Percentiles rank a stretch among this genome's conserved stretches.
Conservation (phyloP, 1,284 basidiomycete species). For the Abortiporus biennis region DNA sequence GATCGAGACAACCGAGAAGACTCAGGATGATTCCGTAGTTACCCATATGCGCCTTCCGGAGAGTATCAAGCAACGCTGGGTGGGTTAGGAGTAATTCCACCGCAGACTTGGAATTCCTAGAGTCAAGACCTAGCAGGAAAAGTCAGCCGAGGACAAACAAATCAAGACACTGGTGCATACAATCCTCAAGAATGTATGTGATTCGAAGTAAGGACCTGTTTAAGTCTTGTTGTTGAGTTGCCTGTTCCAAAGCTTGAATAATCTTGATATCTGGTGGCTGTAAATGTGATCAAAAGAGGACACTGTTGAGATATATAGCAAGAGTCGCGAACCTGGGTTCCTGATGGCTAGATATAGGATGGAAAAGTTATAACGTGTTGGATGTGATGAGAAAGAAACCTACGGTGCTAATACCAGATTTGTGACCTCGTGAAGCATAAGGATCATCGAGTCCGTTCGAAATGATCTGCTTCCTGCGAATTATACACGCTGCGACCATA, state of each 20-base stretch:
- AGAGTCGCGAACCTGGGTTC: not conserved
- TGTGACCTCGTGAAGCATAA: constrained; percentile 34
- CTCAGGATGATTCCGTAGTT: constrained; percentile 89
- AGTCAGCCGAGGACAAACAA: constrained; percentile 4
- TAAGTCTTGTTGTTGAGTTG: constrained; percentile 78
- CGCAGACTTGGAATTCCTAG: constrained; percentile 62
- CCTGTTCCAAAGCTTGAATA: constrained; percentile 64
- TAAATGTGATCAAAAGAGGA: too few relatives aligned
- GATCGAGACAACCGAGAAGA: constrained; percentile 83
- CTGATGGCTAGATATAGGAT: not conserved
- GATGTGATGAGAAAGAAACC: constrained; percentile 12
- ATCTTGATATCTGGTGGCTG: constrained; percentile 44
- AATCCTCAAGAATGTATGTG: constrained; percentile 80
- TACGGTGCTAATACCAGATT: constrained; percentile 40
- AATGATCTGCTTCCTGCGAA: constrained; percentile 86
- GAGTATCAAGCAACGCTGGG: constrained; percentile 74
- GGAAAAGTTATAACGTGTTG: not conserved
- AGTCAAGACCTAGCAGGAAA: constrained; percentile 45
- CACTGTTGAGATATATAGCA: constrained; percentile 33
- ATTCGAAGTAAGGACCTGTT: constrained; percentile 79
- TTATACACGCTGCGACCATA: constrained; percentile 90
- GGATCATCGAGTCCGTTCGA: constrained; percentile 74
- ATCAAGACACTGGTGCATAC: constrained; percentile 27
- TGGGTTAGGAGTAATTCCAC: constrained; percentile 81
- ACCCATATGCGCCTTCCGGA: constrained; percentile 84